Base-by-base conservation (phyloP, 192 early-diverging fungal species). In the Spinellus fusiger region DNA sequence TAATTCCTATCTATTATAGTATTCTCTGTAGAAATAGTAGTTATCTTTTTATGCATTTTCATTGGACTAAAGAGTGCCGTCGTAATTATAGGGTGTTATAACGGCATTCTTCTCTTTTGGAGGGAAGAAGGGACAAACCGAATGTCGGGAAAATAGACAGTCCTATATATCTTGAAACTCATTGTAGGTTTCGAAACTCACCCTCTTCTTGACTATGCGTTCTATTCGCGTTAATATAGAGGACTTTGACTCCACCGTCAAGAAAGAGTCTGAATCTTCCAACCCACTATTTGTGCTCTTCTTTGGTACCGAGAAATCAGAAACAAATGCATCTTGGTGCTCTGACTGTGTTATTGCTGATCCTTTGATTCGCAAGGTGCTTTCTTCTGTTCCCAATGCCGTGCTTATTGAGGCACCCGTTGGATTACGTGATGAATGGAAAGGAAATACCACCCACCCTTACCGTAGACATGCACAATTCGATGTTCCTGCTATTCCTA, bases 301-400 rank as follows among this genome's bases (percentile, higher is more conserved):
- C 46, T 77, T 76, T 53, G 76, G 76, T 68, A 79, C 68, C 1
- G 77, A 77, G 44, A 61, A 65, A 16, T 44, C 65, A 10, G 56
- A 50, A 26, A 77, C 75, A 5, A 60, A 70, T 25, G 54, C 77
- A 44, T 77, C 71, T n/a, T 79, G 77, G 77, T 79, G 77, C 47
- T 75, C 77, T 16, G 77, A 79, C 54, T 79, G 77, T 61, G 74
- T 77, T 16, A 71, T 70, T 63, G 75, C 77, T 35, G 71, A 73
- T 56, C 77, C 77, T 13, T 27, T 77, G n/a, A 58, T 79, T 35
- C 69, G 69, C 32, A 71, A 68, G 48, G 49, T 56, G 4, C 20
- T 77, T 16, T 20, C 52, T 25, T 40, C 57, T 22, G 64, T 67
- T 9, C 61, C 68, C 12, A 18, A 77, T 54, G 35, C 71, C 27